Percentiles rank a stretch among this genome's conserved stretches.
Evolutionary conservation across 441 rosid species (phyloP).

Genomic region (Pelargonium myrrhifolium): DNA sequence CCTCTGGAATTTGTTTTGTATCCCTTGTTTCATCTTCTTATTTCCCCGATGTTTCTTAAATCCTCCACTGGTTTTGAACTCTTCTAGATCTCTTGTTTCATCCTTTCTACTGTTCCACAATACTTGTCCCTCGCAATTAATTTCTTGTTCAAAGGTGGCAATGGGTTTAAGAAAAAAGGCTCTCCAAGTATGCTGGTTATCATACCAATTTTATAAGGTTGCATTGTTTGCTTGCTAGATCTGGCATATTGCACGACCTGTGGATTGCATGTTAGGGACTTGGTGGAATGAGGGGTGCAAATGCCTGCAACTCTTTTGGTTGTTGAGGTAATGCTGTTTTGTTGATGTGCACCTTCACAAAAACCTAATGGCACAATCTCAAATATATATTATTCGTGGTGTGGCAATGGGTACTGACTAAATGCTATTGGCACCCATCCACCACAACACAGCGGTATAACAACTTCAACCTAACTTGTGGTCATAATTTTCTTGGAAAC

Average conservation of each 20-base stretch:
- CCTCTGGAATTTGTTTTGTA: background rate
- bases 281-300: slow-evolving; percentile 61
- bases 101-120: too few relatives aligned
- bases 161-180: slow-evolving; percentile 19
- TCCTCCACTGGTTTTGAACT: background rate
- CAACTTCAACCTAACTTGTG: slow-evolving; percentile 15
- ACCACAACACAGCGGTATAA: slow-evolving; percentile 21
- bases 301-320: slow-evolving; percentile 44
- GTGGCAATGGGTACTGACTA: slow-evolving; percentile 23
- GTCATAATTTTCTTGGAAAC: slow-evolving; percentile 14
- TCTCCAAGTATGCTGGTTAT: slow-evolving; percentile 26
- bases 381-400: slow-evolving; percentile 23
- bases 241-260: slow-evolving; percentile 61
- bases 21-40: background rate
- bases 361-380: slow-evolving; percentile 16
- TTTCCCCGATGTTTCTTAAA: background rate
- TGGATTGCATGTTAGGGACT: slow-evolving; percentile 75
- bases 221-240: slow-evolving; percentile 81
- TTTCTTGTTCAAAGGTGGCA: too few relatives aligned
- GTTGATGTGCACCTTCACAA: slow-evolving; percentile 32
- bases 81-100: background rate
- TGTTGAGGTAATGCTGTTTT: slow-evolving; percentile 52
- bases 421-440: slow-evolving; percentile 26
- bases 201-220: slow-evolving; percentile 36
- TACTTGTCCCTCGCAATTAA: too few relatives aligned